phyloP scores from a whole-genome alignment of 345 rosid species.

The Clausena lansium region DNA sequence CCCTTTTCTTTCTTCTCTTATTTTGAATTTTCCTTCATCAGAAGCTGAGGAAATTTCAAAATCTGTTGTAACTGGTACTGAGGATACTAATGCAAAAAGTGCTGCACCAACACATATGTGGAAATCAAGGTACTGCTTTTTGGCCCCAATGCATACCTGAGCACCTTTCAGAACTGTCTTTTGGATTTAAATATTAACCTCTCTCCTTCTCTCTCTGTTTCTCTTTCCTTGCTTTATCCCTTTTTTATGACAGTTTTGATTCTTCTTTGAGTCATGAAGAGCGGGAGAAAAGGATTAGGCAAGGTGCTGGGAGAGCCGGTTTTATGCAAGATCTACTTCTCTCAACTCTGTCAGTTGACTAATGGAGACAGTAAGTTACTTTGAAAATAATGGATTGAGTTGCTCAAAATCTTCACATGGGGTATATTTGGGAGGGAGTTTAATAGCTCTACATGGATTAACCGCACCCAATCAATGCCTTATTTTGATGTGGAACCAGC shows the following conservation, averaged over 20 bases:
- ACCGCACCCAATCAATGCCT: slow-evolving; percentile 7
- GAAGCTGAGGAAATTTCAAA: slow-evolving; percentile 54
- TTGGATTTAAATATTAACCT: not conserved
- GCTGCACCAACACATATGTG: slow-evolving; percentile 41
- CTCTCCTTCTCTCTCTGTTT: not conserved
- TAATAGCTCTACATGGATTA: slow-evolving; percentile 2
- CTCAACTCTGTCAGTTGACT: slow-evolving; percentile 39
- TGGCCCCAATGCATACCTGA: not conserved
- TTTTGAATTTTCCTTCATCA: slow-evolving; percentile 50
- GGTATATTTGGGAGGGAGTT: slow-evolving; percentile 18
- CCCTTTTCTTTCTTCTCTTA: slow-evolving; percentile 55
- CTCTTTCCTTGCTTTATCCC: not conserved
- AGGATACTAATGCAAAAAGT: slow-evolving; percentile 31
- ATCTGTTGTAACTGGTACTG: slow-evolving; percentile 33
- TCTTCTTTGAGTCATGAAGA: slow-evolving; percentile 58
- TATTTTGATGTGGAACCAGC: slow-evolving; percentile 8
- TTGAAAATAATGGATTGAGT: slow-evolving; percentile 26
- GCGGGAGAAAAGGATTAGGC: slow-evolving; percentile 50
- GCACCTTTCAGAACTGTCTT: not conserved
- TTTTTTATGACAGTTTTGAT: slow-evolving; percentile 43
- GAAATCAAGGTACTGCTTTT: slow-evolving; percentile 47
- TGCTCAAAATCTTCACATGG: slow-evolving; percentile 11
- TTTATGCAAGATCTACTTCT: slow-evolving; percentile 53
- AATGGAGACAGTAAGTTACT: slow-evolving; percentile 24
- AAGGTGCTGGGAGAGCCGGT: slow-evolving; percentile 52